A percentile compares a stretch with the other conserved stretches of the same genome.
Evolutionary conservation across 805 yeast genomes (phyloP).

Genomic region (Lachancea fermentati): DNA sequence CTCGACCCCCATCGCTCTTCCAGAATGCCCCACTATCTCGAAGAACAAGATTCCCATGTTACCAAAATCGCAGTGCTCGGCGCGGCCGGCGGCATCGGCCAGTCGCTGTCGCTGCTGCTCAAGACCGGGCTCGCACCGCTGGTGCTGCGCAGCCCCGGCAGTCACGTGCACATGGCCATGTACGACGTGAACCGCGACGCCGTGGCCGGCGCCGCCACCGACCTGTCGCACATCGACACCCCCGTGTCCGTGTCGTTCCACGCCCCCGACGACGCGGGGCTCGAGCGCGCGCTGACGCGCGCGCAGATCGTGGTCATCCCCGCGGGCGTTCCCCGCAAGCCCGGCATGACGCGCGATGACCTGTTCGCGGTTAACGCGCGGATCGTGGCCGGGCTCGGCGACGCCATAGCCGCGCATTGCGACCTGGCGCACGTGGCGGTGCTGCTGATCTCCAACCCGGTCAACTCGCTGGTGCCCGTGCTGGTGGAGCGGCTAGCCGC

Average conservation of each 20-base stretch:
- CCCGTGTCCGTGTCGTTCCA: constrained; percentile 53
- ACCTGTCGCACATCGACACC: constrained; percentile 77
- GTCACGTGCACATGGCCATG: constrained; percentile 50
- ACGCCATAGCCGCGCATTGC: constrained; percentile 63
- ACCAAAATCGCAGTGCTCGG: constrained; percentile 78
- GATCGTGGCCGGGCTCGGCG: constrained; percentile 68
- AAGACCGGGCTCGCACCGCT: constrained; percentile 40
- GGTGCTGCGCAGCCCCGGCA: constrained; percentile 38
- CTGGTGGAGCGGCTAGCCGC: constrained; percentile 63
- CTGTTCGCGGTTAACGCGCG: constrained; percentile 79
- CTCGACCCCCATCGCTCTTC: background rate
- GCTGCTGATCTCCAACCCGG: constrained; percentile 86
- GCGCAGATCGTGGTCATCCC: constrained; percentile 42
- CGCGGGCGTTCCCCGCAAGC: constrained; percentile 91
- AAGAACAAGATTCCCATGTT: constrained; percentile 4
- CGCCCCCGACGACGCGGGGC: constrained; percentile 44
- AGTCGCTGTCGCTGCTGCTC: constrained; percentile 77
- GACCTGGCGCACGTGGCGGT: constrained; percentile 63
- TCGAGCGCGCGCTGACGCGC: constrained; percentile 25
- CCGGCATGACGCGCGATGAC: constrained; percentile 92
- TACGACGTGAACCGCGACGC: constrained; percentile 70
- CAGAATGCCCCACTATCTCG: constrained; percentile 21
- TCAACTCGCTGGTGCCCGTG: constrained; percentile 88
- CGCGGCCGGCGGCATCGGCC: constrained; percentile 95
- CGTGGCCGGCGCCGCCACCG: constrained; percentile 79